phyloP scores from a whole-genome alignment of 345 rosid genomes.

The Ceriops decandra region DNA sequence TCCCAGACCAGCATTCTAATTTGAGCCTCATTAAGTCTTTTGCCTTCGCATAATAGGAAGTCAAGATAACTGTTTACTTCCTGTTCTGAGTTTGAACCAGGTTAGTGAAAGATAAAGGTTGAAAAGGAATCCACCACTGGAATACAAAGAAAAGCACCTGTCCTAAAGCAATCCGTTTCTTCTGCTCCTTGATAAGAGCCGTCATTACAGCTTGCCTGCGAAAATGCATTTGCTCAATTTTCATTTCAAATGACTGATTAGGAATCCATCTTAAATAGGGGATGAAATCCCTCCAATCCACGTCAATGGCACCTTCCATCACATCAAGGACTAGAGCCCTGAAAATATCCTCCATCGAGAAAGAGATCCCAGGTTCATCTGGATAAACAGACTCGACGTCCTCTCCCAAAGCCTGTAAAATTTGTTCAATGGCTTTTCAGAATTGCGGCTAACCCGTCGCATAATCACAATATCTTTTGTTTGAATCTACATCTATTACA shows the following conservation, averaged over 20 bases:
- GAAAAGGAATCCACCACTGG: background rate
- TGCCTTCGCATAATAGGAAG: conserved; percentile 53
- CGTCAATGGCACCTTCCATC: conserved; percentile 80
- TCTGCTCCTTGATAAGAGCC: conserved; percentile 52
- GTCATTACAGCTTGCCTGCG: conserved; percentile 60
- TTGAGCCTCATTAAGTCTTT: conserved; percentile 57
- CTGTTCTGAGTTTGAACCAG: conserved; percentile 29
- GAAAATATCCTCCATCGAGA: conserved; percentile 54
- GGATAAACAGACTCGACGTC: conserved; percentile 61
- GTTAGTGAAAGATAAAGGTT: background rate
- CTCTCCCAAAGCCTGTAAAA: conserved; percentile 57
- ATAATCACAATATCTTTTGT: background rate
- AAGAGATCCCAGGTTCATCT: conserved; percentile 50
- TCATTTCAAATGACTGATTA: conserved; percentile 46
- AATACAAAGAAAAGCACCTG: conserved; percentile 29
- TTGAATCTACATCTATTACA: background rate
- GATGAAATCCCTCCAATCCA: conserved; percentile 96
- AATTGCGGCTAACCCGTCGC: background rate
- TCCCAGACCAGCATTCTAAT: conserved; percentile 68
- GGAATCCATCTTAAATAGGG: conserved; percentile 86
- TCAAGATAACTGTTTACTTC: conserved; percentile 50
- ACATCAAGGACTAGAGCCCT: conserved; percentile 54
- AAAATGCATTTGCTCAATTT: conserved; percentile 41
- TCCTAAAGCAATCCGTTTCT: conserved; percentile 47
- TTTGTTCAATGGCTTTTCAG: conserved; percentile 26